These are phyloP conservation scores for Coelastrella sp. DNA, from an alignment of 139 green algal genomes.

Conservation along the genomic window DNA sequence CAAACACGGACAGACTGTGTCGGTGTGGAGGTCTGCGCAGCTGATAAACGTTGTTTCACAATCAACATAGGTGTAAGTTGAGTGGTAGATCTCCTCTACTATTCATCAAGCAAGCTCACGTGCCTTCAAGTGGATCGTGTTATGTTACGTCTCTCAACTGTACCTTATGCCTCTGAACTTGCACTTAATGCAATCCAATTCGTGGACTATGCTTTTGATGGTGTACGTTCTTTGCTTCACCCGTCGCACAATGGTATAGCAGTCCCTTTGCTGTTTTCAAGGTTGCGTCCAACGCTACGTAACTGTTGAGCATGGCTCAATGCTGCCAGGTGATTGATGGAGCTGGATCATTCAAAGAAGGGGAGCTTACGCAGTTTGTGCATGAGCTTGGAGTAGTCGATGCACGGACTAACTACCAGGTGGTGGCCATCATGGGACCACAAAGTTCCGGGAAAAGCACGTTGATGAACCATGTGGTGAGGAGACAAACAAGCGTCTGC, in stretches of 20 bases:
- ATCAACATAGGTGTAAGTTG: no score
- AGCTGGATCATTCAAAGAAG: constrained; percentile 69
- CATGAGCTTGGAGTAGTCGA: constrained; percentile 50
- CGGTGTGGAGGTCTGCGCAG: no score
- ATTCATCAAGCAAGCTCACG: no score
- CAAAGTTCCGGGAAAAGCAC: constrained; percentile 95
- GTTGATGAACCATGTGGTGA: constrained; percentile 90
- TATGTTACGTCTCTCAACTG: no score
- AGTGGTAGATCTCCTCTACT: no score
- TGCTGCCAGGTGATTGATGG: constrained; percentile 75
- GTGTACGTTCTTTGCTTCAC: no score
- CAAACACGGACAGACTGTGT: neutral
- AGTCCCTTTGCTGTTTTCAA: neutral
- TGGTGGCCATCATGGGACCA: constrained; percentile 98
- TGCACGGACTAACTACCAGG: constrained; percentile 77
- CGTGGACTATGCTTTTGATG: no score
- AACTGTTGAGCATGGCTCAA: neutral
- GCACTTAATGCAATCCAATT: no score
- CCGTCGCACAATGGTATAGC: neutral
- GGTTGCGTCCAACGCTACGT: constrained; percentile 2
- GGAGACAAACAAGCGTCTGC: constrained; percentile 6
- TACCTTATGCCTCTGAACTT: no score
- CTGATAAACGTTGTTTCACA: no score
- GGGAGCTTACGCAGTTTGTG: constrained; percentile 60
- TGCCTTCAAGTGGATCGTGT: no score